Conservation (phyloP, 495 filamentous ascomycete species). For the Lophiostoma macrostomum region DNA sequence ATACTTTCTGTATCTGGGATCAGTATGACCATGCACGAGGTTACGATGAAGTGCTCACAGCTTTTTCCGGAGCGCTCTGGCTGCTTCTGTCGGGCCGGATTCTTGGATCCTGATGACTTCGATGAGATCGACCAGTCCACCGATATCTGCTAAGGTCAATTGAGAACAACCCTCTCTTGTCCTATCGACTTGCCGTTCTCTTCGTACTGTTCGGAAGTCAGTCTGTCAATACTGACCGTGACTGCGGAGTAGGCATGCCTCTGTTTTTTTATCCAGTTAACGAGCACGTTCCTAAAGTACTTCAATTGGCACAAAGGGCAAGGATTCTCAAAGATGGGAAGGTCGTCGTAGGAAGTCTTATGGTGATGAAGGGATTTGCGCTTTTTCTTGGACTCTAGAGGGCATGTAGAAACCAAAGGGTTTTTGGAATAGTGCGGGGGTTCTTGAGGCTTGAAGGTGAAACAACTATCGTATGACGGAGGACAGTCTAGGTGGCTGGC, state of each 20-base stretch:
- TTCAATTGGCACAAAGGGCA: slow-evolving; percentile 18
- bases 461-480: neutral
- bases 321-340: slow-evolving; percentile 20
- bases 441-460: slow-evolving; percentile 4
- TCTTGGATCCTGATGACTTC: slow-evolving; percentile 89
- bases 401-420: neutral
- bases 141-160: slow-evolving; percentile 54
- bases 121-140: slow-evolving; percentile 88
- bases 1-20: slow-evolving; percentile 65
- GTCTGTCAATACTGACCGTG: slow-evolving; percentile 87
- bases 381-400: neutral
- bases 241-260: slow-evolving; percentile 94
- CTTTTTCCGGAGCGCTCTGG: slow-evolving; percentile 93
- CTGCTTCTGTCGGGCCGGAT: slow-evolving; percentile 84
- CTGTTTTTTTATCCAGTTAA: slow-evolving; percentile 43
- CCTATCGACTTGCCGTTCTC: too few relatives aligned
- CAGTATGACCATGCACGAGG: neutral
- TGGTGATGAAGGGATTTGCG: slow-evolving; percentile 28
- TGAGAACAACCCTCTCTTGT: too few relatives aligned
- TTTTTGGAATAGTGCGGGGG: slow-evolving; percentile 19
- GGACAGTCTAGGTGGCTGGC: neutral
- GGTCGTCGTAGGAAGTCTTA: slow-evolving; percentile 5
- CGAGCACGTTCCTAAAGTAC: slow-evolving; percentile 18
- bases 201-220: slow-evolving; percentile 85
- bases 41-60: slow-evolving; percentile 52